These are phyloP conservation scores for Euphorbia tirucalli DNA, from an alignment of 345 rosid species.

Conservation along the genomic window DNA sequence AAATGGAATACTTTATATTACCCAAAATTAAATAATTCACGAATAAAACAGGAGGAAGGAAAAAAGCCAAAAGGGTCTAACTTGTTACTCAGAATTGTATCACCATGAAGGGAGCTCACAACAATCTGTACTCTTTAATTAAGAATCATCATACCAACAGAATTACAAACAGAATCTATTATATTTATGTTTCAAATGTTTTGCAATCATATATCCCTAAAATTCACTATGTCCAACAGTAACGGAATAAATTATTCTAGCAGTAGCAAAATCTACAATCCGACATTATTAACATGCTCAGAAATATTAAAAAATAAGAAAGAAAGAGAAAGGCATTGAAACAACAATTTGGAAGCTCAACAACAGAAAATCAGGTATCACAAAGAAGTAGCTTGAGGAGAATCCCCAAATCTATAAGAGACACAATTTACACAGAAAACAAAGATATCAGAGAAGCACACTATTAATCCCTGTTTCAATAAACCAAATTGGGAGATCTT, in stretches of 20 bases:
- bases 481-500: slow-evolving; percentile 5
- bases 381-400: background rate
- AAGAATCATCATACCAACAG: too few species aligned
- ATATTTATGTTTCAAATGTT: too few species aligned
- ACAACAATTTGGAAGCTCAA: background rate
- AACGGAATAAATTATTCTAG: background rate
- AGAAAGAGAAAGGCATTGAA: background rate
- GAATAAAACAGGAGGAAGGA: background rate
- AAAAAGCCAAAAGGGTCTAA: too few species aligned
- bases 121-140: background rate
- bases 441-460: background rate
- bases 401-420: background rate
- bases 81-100: too few species aligned
- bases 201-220: background rate
- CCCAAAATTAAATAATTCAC: background rate
- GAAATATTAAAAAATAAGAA: background rate
- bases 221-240: background rate
- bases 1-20: background rate
- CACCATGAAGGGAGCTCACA: background rate
- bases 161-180: too few species aligned
- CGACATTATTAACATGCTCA: too few species aligned
- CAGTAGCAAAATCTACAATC: background rate
- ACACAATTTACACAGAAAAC: background rate
- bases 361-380: background rate
- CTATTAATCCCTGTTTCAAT: background rate